phyloP scores from a whole-genome alignment of 176 grass and related monocot genomes.

The Alloteropsis semialata region DNA sequence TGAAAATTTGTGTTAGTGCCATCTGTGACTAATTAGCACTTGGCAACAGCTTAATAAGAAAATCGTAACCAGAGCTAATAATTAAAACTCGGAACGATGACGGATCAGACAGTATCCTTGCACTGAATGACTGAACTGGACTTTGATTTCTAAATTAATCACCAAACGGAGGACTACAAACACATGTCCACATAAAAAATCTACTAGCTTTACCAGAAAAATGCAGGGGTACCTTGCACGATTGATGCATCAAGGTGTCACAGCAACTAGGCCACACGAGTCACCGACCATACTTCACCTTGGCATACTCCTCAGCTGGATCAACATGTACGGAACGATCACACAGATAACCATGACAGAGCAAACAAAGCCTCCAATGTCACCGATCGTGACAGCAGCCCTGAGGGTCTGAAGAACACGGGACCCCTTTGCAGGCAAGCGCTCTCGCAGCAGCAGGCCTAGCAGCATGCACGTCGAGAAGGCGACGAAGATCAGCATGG shows the following conservation, averaged over 20 bases:
- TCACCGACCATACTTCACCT: neutral
- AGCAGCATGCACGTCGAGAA: neutral
- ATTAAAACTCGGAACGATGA: too few relatives aligned
- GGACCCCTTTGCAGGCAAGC: neutral
- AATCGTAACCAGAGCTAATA: too few relatives aligned
- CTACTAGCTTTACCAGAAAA: neutral
- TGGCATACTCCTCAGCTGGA: neutral
- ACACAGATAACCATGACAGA: neutral
- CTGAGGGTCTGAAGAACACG: neutral
- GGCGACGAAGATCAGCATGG: neutral
- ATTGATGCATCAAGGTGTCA: neutral
- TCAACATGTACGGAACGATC: neutral
- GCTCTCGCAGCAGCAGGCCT: neutral
- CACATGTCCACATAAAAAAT: neutral
- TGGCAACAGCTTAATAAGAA: too few relatives aligned
- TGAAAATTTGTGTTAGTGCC: too few relatives aligned
- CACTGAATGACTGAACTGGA: neutral
- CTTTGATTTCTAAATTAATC: neutral
- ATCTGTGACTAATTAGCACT: too few relatives aligned
- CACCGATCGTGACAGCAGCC: neutral
- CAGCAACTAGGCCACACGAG: neutral
- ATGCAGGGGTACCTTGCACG: neutral
- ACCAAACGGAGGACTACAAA: neutral
- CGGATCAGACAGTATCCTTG: too few relatives aligned
- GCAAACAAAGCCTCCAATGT: neutral